Evolutionary conservation across 2,329 filamentous ascomycete genomes (phyloP).

Genomic region (Colletotrichum sp.): DNA sequence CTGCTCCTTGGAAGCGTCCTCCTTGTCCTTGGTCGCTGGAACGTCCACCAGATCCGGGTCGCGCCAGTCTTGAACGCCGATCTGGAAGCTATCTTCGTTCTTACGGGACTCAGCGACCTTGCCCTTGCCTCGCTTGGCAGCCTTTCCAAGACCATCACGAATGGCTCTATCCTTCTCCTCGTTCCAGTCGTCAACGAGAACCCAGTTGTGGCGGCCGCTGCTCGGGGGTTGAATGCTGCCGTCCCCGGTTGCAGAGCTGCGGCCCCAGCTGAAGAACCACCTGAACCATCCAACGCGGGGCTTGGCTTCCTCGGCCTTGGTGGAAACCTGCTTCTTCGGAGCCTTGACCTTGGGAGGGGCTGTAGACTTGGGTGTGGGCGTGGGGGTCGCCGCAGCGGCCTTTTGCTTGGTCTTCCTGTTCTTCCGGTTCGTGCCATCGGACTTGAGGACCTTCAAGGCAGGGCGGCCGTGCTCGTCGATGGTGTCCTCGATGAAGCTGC

Average conservation of each 20-base stretch:
- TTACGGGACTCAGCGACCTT: constrained; percentile 23
- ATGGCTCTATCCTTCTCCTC: constrained; percentile 54
- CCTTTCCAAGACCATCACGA: constrained; percentile 46
- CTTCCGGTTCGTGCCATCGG: constrained; percentile 40
- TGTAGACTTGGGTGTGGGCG: constrained; percentile 30
- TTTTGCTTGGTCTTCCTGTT: constrained; percentile 38
- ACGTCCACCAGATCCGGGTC: constrained; percentile 55
- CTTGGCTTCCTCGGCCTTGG: constrained; percentile 23
- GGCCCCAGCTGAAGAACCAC: constrained; percentile 42
- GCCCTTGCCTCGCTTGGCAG: constrained; percentile 32
- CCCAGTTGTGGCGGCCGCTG: constrained; percentile 78
- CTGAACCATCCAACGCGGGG: constrained; percentile 47
- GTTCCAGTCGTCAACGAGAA: constrained; percentile 70
- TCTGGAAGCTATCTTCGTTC: constrained; percentile 70
- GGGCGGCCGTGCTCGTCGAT: constrained; percentile 66
- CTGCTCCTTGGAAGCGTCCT: not conserved
- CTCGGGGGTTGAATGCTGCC: constrained; percentile 71
- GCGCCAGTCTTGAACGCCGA: constrained; percentile 87
- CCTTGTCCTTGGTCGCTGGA: constrained; percentile 45
- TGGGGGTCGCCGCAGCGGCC: constrained; percentile 29
- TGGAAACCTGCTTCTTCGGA: constrained; percentile 29
- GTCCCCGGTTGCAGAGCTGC: constrained; percentile 31
- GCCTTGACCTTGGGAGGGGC: constrained; percentile 29
- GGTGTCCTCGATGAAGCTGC: constrained; percentile 65
- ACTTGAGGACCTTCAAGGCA: constrained; percentile 57